These are phyloP conservation scores for Heterobasidion annosum DNA, from an alignment of 1,284 basidiomycete species.

Conservation along the genomic window DNA sequence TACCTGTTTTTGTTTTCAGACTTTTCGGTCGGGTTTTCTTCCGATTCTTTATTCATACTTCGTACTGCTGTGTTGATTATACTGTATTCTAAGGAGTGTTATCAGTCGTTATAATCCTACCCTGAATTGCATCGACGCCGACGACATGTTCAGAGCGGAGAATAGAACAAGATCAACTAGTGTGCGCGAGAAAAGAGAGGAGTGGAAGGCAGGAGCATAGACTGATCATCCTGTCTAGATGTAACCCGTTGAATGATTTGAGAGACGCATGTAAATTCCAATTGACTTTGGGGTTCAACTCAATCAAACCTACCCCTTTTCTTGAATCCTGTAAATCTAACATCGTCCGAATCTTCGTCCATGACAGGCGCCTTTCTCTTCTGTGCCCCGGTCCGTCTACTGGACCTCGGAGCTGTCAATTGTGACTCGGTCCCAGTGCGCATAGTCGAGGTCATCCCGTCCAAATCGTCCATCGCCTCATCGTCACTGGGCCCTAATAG, in stretches of 20 bases:
- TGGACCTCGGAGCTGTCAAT: conserved; percentile 9
- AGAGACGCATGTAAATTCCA: too few relatives aligned
- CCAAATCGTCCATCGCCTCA: conserved; percentile 1
- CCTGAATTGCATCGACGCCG: too few relatives aligned
- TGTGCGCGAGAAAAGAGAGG: too few relatives aligned
- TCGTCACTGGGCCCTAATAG: conserved; percentile 1
- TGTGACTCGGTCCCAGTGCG: conserved; percentile 18
- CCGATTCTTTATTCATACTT: neutral
- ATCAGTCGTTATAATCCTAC: too few relatives aligned
- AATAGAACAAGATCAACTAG: neutral
- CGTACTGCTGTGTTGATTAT: neutral
- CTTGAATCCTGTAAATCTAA: conserved; percentile 55
- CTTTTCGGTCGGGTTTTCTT: neutral
- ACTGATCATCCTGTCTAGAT: too few relatives aligned
- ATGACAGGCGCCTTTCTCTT: conserved; percentile 30
- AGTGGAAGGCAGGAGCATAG: too few relatives aligned
- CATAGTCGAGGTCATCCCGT: conserved; percentile 22
- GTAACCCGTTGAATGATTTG: too few relatives aligned
- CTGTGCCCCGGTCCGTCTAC: conserved; percentile 13
- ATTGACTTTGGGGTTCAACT: neutral
- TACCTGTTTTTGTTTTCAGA: too few relatives aligned
- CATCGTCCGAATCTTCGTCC: conserved; percentile 66
- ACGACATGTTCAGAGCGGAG: neutral
- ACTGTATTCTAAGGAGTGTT: neutral
- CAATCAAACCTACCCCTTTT: conserved; percentile 15